Evolutionary conservation across 768 basidiomycete genomes (phyloP).

Genomic region (Agaricus subrufescens): DNA sequence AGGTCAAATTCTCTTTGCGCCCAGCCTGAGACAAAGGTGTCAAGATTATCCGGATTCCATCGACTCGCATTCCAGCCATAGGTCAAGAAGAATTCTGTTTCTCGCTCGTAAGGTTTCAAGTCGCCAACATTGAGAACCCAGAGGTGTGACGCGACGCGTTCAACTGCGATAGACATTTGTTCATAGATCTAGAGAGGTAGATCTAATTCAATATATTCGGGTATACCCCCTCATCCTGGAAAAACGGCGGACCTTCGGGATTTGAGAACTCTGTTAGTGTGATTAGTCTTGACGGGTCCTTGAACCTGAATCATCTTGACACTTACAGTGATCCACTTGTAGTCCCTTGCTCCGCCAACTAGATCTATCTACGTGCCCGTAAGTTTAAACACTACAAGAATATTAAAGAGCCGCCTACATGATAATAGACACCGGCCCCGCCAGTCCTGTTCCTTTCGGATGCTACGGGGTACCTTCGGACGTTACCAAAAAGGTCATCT

Average conservation of each 20-base stretch:
- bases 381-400: not conserved
- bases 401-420: constrained; percentile 28
- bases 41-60: constrained; percentile 50
- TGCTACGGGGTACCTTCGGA: constrained; percentile 51
- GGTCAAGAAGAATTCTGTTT: constrained; percentile 62
- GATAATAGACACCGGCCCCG: constrained; percentile 68
- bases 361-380: constrained; percentile 35
- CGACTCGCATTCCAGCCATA: constrained; percentile 54
- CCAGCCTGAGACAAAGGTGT: constrained; percentile 50
- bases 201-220: not conserved
- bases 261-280: constrained; percentile 38
- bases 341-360: constrained; percentile 57
- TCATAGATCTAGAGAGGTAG: constrained; percentile 42
- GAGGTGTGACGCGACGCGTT: constrained; percentile 49
- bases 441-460: constrained; percentile 58
- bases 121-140: constrained; percentile 77
- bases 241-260: constrained; percentile 35
- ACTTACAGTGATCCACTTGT: constrained; percentile 65
- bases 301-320: not conserved
- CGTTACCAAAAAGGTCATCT: constrained; percentile 74
- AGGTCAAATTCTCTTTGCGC: constrained; percentile 60
- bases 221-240: no score
- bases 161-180: constrained; percentile 62
- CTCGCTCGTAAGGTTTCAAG: constrained; percentile 67
- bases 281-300: not conserved